Evolutionary conservation across 176 grass and related monocot genomes (phyloP).

Genomic region (Puccinellia tenuiflora): DNA sequence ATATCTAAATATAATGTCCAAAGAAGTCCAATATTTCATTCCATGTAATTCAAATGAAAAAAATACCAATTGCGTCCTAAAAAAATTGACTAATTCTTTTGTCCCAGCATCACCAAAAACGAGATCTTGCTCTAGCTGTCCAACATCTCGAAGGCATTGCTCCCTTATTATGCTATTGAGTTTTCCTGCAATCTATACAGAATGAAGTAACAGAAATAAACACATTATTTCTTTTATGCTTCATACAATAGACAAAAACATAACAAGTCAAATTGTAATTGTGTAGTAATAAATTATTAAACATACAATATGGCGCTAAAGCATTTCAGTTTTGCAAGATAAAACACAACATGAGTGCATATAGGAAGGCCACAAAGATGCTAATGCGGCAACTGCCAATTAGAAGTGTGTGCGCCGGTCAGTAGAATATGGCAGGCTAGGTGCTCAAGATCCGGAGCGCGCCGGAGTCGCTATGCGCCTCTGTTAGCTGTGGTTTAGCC

Average conservation of each 20-base stretch:
- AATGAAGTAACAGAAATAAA: conserved; percentile 34
- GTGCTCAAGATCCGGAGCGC: not conserved
- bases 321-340: not conserved
- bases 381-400: not conserved
- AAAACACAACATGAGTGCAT: not conserved
- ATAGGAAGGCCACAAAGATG: not conserved
- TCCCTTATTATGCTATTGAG: conserved; percentile 85
- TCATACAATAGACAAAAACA: conserved; percentile 6
- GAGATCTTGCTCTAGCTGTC: conserved; percentile 93
- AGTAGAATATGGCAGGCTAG: not conserved
- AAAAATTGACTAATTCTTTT: conserved; percentile 92
- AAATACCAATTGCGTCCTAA: conserved; percentile 75
- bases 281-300: not conserved
- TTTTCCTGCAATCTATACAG: conserved; percentile 86
- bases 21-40: not conserved
- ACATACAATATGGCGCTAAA: conserved; percentile 15
- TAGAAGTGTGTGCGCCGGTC: not conserved
- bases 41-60: conserved; percentile 27
- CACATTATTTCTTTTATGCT: not conserved
- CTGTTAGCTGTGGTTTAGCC: not conserved
- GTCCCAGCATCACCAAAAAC: conserved; percentile 93
- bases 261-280: not conserved
- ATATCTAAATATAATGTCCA: conserved; percentile 32
- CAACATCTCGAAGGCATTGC: conserved; percentile 78
- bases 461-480: too few relatives aligned